Evolutionary conservation across 225 moss, liverwort and hornwort species (phyloP).

Genomic region (Climacium dendroides): DNA sequence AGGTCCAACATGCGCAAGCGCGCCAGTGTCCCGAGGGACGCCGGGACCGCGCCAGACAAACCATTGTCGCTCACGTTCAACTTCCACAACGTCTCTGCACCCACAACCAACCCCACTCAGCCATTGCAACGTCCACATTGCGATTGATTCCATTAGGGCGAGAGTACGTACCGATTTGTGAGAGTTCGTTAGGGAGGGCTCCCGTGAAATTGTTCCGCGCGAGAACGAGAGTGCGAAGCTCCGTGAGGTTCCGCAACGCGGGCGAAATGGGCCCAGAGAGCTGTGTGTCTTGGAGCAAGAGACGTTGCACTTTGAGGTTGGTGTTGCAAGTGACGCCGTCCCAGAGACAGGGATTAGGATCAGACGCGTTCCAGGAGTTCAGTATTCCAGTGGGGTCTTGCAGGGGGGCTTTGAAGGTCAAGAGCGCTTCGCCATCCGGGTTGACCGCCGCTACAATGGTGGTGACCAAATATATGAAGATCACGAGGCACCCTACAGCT

Average conservation of each 20-base stretch:
- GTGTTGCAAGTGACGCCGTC: conserved; percentile 55
- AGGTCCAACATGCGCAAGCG: conserved; percentile 52
- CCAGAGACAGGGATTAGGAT: conserved; percentile 53
- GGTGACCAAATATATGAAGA: neutral
- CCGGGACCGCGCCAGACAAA: conserved; percentile 43
- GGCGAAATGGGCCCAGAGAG: conserved; percentile 52
- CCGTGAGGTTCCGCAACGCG: conserved; percentile 32
- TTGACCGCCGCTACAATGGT: conserved; percentile 1
- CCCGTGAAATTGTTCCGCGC: conserved; percentile 45
- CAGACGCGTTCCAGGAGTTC: conserved; percentile 36
- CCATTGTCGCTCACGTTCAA: conserved; percentile 67
- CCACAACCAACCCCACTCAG: neutral
- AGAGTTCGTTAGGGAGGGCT: conserved; percentile 24
- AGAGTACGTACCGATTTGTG: conserved; percentile 10
- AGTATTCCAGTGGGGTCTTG: conserved; percentile 25
- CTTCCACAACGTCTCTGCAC: conserved; percentile 47
- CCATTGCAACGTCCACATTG: neutral
- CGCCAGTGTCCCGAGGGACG: conserved; percentile 24
- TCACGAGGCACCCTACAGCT: neutral
- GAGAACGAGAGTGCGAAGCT: conserved; percentile 39
- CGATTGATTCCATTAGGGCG: neutral
- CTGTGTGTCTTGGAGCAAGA: conserved; percentile 26
- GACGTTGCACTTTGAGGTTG: conserved; percentile 20
- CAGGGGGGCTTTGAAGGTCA: conserved; percentile 47
- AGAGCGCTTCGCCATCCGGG: conserved; percentile 42